A percentile compares a stretch with the other conserved stretches of the same genome.
These are phyloP conservation scores for Fraxinus ornus DNA, from an alignment of 305 asterid species.

Conservation along the genomic window DNA sequence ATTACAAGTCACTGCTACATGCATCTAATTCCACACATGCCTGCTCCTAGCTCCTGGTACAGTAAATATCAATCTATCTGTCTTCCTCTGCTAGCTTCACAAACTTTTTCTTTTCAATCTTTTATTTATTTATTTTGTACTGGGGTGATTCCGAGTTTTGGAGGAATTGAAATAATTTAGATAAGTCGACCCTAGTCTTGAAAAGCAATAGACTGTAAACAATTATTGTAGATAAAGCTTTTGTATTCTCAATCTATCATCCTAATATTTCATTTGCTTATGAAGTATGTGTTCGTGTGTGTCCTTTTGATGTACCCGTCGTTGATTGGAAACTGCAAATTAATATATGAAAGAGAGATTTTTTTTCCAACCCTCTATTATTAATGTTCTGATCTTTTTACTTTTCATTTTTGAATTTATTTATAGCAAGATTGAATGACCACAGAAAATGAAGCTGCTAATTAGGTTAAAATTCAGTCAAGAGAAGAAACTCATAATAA, in stretches of 20 bases:
- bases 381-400: background rate
- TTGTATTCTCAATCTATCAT: background rate
- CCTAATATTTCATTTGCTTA: background rate
- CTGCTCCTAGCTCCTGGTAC: background rate
- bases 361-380: background rate
- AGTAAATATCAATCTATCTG: background rate
- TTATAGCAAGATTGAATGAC: background rate
- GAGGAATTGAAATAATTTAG: too few species aligned
- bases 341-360: background rate
- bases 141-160: too few species aligned
- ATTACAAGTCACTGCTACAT: background rate
- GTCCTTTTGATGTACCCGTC: background rate
- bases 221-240: background rate
- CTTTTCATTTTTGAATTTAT: background rate
- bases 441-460: background rate
- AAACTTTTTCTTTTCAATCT: background rate
- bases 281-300: background rate
- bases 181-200: background rate
- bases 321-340: background rate
- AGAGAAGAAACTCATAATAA: background rate
- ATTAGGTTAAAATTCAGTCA: background rate
- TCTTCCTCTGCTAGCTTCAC: background rate
- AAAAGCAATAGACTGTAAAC: background rate
- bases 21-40: background rate
- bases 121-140: too few species aligned